A percentile compares a stretch with the other conserved stretches of the same genome.
Evolutionary conservation across 345 rosid species (phyloP).

Genomic region (Populus deltoides): DNA sequence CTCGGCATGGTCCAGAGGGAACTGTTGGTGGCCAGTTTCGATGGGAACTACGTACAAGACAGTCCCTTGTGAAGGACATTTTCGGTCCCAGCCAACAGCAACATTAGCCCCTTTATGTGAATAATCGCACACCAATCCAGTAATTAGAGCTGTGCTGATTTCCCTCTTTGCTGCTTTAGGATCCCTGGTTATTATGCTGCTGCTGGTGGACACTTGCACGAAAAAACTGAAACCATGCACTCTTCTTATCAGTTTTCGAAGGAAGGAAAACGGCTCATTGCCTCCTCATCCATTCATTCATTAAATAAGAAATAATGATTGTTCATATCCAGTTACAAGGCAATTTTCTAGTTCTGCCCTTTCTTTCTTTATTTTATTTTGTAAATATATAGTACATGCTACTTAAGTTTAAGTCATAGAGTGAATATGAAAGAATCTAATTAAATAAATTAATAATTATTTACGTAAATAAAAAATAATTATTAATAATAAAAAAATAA

Average conservation of each 20-base stretch:
- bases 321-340: too few relatives aligned
- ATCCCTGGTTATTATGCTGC: slow-evolving; percentile 8
- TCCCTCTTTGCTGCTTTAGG: not conserved
- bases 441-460: too few relatives aligned
- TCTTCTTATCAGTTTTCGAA: not conserved
- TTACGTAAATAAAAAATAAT: too few relatives aligned
- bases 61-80: slow-evolving; percentile 46
- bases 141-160: not conserved
- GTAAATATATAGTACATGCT: too few relatives aligned
- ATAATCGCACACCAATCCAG: too few relatives aligned
- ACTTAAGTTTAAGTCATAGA: too few relatives aligned
- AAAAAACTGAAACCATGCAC: slow-evolving; percentile 10
- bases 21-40: not conserved
- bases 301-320: too few relatives aligned
- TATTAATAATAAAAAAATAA: too few relatives aligned
- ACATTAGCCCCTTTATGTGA: too few relatives aligned
- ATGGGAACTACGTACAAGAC: slow-evolving; percentile 20
- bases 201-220: not conserved
- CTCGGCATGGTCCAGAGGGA: slow-evolving; percentile 15
- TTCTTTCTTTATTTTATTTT: not conserved
- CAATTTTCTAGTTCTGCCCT: not conserved
- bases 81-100: slow-evolving; percentile 7
- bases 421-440: too few relatives aligned
- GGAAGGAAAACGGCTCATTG: not conserved
- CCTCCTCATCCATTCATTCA: too few relatives aligned